A percentile compares a stretch with the other conserved stretches of the same genome.
Evolutionary conservation across 2,329 filamentous ascomycete genomes (phyloP).

Genomic region (Penicillium expansum): DNA sequence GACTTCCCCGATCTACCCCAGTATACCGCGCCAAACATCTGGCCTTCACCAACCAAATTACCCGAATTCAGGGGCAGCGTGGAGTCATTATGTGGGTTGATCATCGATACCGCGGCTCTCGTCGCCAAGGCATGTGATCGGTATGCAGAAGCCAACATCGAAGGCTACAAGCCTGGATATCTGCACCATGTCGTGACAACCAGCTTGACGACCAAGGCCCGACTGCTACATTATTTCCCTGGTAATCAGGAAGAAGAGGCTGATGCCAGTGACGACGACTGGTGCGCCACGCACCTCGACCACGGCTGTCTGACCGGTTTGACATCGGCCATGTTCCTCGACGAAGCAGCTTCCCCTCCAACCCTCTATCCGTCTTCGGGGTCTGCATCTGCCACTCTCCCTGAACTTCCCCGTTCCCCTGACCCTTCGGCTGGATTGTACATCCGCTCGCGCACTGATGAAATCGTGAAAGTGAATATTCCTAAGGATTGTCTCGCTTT

Average conservation of each 20-base stretch:
- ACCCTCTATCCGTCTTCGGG: constrained; percentile 31
- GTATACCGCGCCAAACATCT: constrained; percentile 86
- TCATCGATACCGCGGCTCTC: constrained; percentile 84
- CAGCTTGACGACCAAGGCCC: constrained; percentile 84
- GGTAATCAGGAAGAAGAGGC: constrained; percentile 18
- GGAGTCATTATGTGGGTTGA: constrained; percentile 72
- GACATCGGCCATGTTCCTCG: constrained; percentile 93
- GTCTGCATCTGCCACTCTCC: constrained; percentile 45
- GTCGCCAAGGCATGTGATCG: constrained; percentile 88
- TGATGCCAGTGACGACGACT: constrained; percentile 83
- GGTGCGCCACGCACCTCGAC: constrained; percentile 78
- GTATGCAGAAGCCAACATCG: constrained; percentile 76
- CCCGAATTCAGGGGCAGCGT: constrained; percentile 73
- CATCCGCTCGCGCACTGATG: constrained; percentile 79
- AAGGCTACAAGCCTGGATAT: constrained; percentile 72
- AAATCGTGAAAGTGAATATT: constrained; percentile 87
- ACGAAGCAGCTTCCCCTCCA: constrained; percentile 58
- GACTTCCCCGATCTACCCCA: constrained; percentile 65
- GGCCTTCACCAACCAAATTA: constrained; percentile 68
- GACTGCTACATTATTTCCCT: constrained; percentile 91
- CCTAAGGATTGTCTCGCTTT: constrained; percentile 90
- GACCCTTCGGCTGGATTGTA: constrained; percentile 88
- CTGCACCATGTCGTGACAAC: constrained; percentile 82
- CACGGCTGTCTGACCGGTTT: constrained; percentile 92
- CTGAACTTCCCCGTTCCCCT: constrained; percentile 72